Conservation (phyloP, 169 alveolate genomes). For the Blepharisma undulans region DNA sequence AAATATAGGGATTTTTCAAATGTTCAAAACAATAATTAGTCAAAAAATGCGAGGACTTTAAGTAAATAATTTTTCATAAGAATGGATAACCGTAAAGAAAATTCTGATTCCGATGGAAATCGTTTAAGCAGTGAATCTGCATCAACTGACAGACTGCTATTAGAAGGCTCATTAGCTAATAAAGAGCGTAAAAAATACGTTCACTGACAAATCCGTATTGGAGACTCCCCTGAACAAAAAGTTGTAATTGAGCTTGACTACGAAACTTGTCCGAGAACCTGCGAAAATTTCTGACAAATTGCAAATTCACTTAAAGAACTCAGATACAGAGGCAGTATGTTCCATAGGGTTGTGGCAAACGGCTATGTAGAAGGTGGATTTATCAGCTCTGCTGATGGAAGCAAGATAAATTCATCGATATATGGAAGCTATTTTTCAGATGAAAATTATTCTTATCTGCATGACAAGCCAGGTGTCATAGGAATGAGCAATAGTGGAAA, state of each 20-base stretch:
- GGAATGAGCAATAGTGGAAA: conserved; percentile 85
- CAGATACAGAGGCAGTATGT: conserved; percentile 43
- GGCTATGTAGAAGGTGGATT: conserved; percentile 59
- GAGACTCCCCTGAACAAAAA: conserved; percentile 56
- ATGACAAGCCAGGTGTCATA: conserved; percentile 57
- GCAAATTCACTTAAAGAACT: conserved; percentile 46
- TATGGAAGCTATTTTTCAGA: conserved; percentile 72
- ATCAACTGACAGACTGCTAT: neutral
- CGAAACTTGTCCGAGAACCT: conserved; percentile 66
- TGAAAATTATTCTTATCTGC: conserved; percentile 67
- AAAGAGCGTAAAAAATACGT: neutral
- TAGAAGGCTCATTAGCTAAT: neutral
- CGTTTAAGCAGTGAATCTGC: neutral
- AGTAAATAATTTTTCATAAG: neutral
- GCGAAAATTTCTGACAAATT: conserved; percentile 74
- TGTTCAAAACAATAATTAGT: conserved; percentile 5
- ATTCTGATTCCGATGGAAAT: neutral
- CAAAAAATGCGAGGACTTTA: neutral
- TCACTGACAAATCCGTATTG: conserved; percentile 42
- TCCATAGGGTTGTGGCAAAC: conserved; percentile 51
- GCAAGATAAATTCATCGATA: conserved; percentile 35
- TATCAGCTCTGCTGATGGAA: conserved; percentile 41
- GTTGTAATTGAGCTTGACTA: conserved; percentile 70
- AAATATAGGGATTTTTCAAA: neutral
- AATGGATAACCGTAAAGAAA: neutral